Conservation (phyloP, 441 rosid species). For the Bruguiera hainesii region DNA sequence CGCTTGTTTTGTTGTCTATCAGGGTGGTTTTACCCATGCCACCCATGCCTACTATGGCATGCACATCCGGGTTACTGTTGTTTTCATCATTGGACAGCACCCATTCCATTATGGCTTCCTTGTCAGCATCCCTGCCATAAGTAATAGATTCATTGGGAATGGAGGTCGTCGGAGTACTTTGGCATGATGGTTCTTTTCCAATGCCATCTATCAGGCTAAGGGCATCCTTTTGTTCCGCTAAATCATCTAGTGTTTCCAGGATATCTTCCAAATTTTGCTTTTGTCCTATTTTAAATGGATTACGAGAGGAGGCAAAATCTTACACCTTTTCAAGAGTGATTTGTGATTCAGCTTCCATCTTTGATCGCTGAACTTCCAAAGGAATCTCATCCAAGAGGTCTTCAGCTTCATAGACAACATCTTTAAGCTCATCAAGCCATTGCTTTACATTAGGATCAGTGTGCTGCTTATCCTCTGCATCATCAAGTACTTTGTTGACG, state of each 20-base stretch:
- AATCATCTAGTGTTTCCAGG: constrained; percentile 3
- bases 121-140: constrained; percentile 12
- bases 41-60: constrained; percentile 11
- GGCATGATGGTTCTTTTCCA: constrained; percentile 8
- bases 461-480: constrained; percentile 19
- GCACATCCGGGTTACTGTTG: background rate
- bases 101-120: background rate
- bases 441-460: constrained; percentile 2
- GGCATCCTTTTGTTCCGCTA: constrained; percentile 15
- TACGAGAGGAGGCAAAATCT: background rate
- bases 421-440: constrained; percentile 37
- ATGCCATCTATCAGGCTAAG: background rate
- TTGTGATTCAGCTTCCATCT: constrained; percentile 12
- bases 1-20: background rate
- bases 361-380: background rate
- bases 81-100: background rate
- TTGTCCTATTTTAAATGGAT: background rate
- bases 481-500: constrained; percentile 22
- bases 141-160: constrained; percentile 4
- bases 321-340: background rate
- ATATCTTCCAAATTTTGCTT: constrained; percentile 4
- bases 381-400: constrained; percentile 38
- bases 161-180: constrained; percentile 2
- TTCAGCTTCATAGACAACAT: constrained; percentile 28
- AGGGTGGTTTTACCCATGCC: background rate